Conservation (phyloP, 2,329 filamentous ascomycete species). For the Penicillium freii region DNA sequence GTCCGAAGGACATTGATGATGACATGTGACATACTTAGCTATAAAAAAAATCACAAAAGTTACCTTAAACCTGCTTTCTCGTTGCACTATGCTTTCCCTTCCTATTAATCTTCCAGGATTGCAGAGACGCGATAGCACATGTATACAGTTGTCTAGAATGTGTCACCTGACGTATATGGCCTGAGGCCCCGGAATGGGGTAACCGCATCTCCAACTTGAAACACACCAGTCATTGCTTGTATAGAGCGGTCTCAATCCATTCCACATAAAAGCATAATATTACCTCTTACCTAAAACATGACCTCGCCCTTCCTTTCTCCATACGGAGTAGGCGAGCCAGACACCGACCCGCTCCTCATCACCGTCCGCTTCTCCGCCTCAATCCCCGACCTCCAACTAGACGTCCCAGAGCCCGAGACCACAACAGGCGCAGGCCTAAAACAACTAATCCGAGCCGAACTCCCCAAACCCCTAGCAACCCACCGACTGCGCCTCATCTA, state of each 20-base stretch:
- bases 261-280: neutral
- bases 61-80: neutral
- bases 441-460: constrained; percentile 71
- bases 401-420: constrained; percentile 64
- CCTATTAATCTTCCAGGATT: no score
- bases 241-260: neutral
- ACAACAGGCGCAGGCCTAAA: constrained; percentile 79
- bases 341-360: constrained; percentile 57
- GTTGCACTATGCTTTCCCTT: neutral
- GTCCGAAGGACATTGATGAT: constrained; percentile 16
- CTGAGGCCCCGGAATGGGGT: constrained; percentile 8
- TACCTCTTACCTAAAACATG: constrained; percentile 16
- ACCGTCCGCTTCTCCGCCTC: constrained; percentile 89
- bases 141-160: neutral
- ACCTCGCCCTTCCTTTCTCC: constrained; percentile 15
- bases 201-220: constrained; percentile 2
- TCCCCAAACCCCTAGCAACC: constrained; percentile 61
- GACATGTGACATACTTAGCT: neutral
- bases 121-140: neutral
- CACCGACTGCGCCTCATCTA: constrained; percentile 85
- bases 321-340: constrained; percentile 11
- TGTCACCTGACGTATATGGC: constrained; percentile 8
- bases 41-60: neutral
- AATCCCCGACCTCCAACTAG: constrained; percentile 76
- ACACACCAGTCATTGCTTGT: neutral